Base-by-base conservation (phyloP, 352 stramenopile genomes). In the Stephanocyclus meneghinianus region DNA sequence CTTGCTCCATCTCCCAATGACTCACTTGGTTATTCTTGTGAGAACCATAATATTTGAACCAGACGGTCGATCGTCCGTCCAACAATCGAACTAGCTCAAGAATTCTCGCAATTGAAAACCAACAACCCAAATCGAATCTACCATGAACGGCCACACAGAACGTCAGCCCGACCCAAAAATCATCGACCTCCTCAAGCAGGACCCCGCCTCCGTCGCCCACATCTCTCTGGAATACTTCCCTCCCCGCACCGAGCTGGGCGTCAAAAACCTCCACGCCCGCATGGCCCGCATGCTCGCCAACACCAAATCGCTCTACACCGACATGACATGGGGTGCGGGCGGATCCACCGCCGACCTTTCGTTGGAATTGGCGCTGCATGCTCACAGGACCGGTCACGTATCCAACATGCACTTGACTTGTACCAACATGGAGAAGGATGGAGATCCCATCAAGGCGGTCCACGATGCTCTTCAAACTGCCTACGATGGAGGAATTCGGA, bases 151-250 rank as follows among this genome's bases (percentile, higher is more conserved):
- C 47, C 45, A 71, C 53, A 32, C 40, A 29, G 53, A 75, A 51
- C 37, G 53, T 64, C 71, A 64, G 55, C 62, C 74, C 2, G 79
- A 86, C 61, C 84, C 86, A 10, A 93, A 93, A 75, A 93, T 93
- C 76, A 92, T 92, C 57, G 88, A 93, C 57, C 62, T 91, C n/a
- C 69, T 93, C 8, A 78, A 88, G 1, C 76, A 88, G 9, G 71
- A 85, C 11, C 81, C 77, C 5, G 51, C 57, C 44, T 53, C 32
- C n/a, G 48, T 74, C 32, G 67, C 75, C 9, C 78, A 85, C 65
- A 67, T 89, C 37, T 99, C 96, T 62, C 97, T 99, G 74, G 97
- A 99, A 91, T 99, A 98, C 87, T 99, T 99, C 91, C 97, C 97
- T 47, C 97, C 97, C 57, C 97, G 97, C 72, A 99, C 96, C 16